These are phyloP conservation scores for Penicillium crustosum DNA, from an alignment of 2,329 filamentous ascomycete species.

Conservation along the genomic window DNA sequence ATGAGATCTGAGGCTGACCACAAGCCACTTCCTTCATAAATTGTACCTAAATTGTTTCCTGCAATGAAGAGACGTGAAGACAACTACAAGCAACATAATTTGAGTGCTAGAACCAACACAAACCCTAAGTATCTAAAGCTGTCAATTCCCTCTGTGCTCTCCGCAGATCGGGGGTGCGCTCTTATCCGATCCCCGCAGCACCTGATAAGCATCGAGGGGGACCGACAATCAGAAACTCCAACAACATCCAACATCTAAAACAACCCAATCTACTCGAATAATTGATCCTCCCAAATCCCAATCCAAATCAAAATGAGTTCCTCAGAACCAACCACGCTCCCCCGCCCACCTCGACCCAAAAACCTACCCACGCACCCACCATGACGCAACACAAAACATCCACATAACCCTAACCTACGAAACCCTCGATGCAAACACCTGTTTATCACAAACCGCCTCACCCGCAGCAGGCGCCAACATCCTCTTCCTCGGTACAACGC, in stretches of 20 bases:
- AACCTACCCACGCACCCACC: constrained; percentile 42
- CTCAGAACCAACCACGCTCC: constrained; percentile 14
- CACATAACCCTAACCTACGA: constrained; percentile 45
- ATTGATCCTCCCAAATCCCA: neutral
- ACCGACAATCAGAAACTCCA: neutral
- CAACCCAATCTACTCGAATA: neutral
- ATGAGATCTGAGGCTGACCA: neutral
- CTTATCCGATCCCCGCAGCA: constrained; percentile 26
- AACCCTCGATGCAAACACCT: constrained; percentile 37
- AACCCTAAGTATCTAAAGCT: neutral
- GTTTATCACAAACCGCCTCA: constrained; percentile 41
- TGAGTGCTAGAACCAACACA: neutral
- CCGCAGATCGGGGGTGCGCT: constrained; percentile 13
- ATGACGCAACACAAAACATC: constrained; percentile 36
- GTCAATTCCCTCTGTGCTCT: constrained; percentile 7
- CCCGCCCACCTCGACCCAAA: constrained; percentile 39
- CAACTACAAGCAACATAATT: neutral
- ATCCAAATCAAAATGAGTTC: constrained; percentile 13
- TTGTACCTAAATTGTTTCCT: neutral
- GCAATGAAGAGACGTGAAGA: neutral
- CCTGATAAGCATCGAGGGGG: constrained; percentile 19
- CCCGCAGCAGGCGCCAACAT: constrained; percentile 47
- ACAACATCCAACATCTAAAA: neutral
- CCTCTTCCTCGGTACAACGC: constrained; percentile 49
- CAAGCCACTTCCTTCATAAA: neutral